Base-by-base conservation (phyloP, 2,329 filamentous ascomycete genomes). In the Alternaria triticina region DNA sequence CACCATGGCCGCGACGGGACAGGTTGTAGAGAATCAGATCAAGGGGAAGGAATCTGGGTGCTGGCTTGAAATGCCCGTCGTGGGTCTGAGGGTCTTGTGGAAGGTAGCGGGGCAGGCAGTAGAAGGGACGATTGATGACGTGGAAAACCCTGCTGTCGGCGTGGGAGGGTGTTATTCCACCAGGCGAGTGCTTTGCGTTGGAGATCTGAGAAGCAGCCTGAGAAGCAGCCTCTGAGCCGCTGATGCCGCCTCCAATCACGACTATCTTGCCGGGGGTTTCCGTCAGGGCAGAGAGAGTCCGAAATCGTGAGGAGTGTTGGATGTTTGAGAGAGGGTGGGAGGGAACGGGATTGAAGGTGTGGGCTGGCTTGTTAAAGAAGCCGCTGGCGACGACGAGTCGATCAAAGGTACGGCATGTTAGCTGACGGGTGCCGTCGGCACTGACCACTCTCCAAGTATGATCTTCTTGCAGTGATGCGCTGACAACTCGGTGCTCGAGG, bases 221-320 rank as follows among this genome's bases (percentile, higher is more conserved):
- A 10, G 88, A 89, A 0, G 92, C 90, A 52, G 90, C 90, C 81
- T 96, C 93, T 6, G 91, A 87, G 0, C 92, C 92, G 3, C 92
- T 95, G 86, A 96, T 94, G 71, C 94, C 91, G 0, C 92, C 92
- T 1, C 93, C 93, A 1, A 94, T 87, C 0, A 96, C 83, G 1
- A 93, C 83, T 15, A 96, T 88, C 72, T 89, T 92, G 17, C 87
- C 86, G 1, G 72, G 20, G 5, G 46, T 62, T 5, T 66, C 25
- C 8, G 68, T 65, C 12, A 79, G 63, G 5, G 64, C 62, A 1
- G 62, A 57, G 5, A 78, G 46, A 11, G 69, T 54, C 2, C 75
- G 70, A 50, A 79, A 78, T 6, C 67, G 28, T 2, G 76, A 75
- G 7, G 77, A 77, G 59, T 78, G 76, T 30, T 73, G 68, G 11